Conservation (phyloP, 78 protist genomes). For the Protostelium mycophagum region DNA sequence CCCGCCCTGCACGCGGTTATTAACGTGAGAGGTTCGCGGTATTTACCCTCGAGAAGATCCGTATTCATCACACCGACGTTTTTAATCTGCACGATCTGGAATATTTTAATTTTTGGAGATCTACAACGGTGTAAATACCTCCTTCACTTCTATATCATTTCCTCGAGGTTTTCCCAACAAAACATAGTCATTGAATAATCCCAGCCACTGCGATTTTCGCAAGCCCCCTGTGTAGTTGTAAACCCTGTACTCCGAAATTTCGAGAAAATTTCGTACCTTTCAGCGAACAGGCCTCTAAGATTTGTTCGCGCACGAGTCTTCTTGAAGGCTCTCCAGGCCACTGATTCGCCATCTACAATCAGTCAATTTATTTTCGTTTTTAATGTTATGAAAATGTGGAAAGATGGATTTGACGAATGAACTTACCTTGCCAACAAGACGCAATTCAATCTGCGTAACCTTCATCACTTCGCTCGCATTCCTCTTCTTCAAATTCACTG, state of each 20-base stretch:
- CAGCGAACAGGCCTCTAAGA: background rate
- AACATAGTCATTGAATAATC: background rate
- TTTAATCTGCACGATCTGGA: too few relatives aligned
- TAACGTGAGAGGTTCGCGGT: too few relatives aligned
- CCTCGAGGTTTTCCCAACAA: background rate
- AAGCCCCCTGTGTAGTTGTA: too few relatives aligned
- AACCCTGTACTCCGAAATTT: too few relatives aligned
- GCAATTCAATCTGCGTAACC: background rate
- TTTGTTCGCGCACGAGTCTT: background rate
- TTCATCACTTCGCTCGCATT: background rate
- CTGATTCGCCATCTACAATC: background rate
- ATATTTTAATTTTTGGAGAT: too few relatives aligned
- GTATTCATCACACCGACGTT: too few relatives aligned
- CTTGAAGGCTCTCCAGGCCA: background rate
- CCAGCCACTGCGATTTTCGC: background rate
- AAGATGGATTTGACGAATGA: background rate
- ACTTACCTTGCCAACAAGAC: background rate
- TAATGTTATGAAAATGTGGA: background rate
- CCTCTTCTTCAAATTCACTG: background rate
- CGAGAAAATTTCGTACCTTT: background rate
- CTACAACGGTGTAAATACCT: too few relatives aligned
- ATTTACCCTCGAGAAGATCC: too few relatives aligned
- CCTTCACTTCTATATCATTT: background rate
- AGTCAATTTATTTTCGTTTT: background rate
- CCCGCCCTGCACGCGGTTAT: too few relatives aligned